Percentiles rank a stretch among this genome's conserved stretches.
These are phyloP conservation scores for Mucor mucedo DNA, from an alignment of 371 early-diverging fungal species.

Conservation along the genomic window DNA sequence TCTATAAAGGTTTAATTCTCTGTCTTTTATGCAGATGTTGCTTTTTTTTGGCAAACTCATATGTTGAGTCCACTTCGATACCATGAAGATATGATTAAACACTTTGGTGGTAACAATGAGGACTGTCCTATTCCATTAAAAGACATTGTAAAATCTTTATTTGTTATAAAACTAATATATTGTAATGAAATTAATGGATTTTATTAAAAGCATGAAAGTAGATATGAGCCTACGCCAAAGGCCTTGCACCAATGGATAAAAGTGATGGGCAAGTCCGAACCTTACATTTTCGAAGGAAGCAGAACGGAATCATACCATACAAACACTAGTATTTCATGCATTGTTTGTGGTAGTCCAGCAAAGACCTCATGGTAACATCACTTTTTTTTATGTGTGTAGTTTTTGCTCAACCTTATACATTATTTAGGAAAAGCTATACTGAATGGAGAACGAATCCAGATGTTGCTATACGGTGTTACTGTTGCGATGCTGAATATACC, in stretches of 20 bases:
- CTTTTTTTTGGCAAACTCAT: constrained; percentile 30
- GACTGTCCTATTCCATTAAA: constrained; percentile 1
- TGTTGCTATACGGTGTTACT: not conserved
- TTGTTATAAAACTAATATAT: not conserved
- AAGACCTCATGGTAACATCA: not conserved
- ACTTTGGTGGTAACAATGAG: not conserved
- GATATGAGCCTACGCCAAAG: not conserved
- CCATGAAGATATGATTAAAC: constrained; percentile 13
- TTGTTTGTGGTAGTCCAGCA: not conserved
- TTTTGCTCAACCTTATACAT: not conserved
- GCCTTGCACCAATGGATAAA: not conserved
- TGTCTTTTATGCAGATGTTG: constrained; percentile 11
- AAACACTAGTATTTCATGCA: constrained; percentile 2
- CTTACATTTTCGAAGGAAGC: not conserved
- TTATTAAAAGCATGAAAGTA: not conserved
- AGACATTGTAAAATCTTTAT: constrained; percentile 3
- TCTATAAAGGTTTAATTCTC: too few species aligned
- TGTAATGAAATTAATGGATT: not conserved
- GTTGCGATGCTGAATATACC: not conserved
- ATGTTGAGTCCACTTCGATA: constrained; percentile 25
- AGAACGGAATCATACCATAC: not conserved
- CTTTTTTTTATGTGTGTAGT: not conserved
- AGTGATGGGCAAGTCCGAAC: constrained; percentile 4
- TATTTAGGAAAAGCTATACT: constrained; percentile 12
- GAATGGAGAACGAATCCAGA: constrained; percentile 16